Evolutionary conservation across 164 flowering plant genomes (phyloP).

Genomic region (Warburgia ugandensis): DNA sequence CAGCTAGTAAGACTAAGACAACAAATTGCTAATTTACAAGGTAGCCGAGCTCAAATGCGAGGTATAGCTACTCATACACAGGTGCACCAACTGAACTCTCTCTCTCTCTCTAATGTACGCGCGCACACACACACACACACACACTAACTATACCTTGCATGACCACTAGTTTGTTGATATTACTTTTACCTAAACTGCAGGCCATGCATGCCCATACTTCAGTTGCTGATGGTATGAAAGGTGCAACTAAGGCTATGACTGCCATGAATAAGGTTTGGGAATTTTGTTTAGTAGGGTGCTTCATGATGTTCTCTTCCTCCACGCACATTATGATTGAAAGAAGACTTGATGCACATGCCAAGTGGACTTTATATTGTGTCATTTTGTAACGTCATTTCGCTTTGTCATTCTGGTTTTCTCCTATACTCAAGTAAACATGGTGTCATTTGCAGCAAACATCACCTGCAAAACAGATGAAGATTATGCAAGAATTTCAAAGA

Average conservation of each 20-base stretch:
- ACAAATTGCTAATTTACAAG: conserved; percentile 81
- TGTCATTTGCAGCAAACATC: conserved; percentile 70
- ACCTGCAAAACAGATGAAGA: conserved; percentile 73
- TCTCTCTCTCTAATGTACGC: conserved; percentile 1
- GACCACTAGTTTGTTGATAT: conserved; percentile 3
- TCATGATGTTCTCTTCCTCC: no score
- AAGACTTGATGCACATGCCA: not conserved
- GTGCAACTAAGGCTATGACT: conserved; percentile 87
- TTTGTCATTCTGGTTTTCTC: not conserved
- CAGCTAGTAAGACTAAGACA: conserved; percentile 87
- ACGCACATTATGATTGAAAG: no score
- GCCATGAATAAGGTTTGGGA: conserved; percentile 85
- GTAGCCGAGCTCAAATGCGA: conserved; percentile 92
- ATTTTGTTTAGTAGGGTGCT: no score
- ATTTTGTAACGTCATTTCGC: not conserved
- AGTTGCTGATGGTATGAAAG: conserved; percentile 81
- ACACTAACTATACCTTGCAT: no score
- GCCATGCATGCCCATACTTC: conserved; percentile 85
- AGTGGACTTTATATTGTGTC: not conserved
- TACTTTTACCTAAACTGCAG: conserved; percentile 27
- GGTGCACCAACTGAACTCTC: conserved; percentile 27
- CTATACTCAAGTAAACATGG: not conserved
- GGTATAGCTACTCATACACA: conserved; percentile 91
- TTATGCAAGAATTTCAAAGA: conserved; percentile 79
- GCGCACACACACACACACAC: no score